phyloP scores from a whole-genome alignment of 768 basidiomycete species.

The Agaricus blazei region DNA sequence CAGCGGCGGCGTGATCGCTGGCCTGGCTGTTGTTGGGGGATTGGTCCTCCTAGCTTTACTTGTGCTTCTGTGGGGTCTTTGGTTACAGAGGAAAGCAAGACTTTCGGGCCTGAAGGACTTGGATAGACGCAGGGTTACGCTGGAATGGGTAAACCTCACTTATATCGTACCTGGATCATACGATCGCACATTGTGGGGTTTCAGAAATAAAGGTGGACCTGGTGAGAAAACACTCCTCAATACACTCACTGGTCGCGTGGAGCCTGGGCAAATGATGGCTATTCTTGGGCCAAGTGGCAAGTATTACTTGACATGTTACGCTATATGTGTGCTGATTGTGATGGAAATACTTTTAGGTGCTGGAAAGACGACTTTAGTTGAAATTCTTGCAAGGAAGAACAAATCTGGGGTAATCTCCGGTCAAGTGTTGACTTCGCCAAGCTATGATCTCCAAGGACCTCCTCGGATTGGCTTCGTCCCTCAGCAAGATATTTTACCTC shows the following conservation, averaged over 20 bases:
- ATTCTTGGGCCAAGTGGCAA: constrained; percentile 85
- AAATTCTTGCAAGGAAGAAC: constrained; percentile 79
- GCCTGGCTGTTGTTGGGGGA: constrained; percentile 77
- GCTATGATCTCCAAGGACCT: constrained; percentile 15
- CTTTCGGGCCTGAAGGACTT: constrained; percentile 31
- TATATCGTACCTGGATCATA: constrained; percentile 48
- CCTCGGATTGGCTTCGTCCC: constrained; percentile 83
- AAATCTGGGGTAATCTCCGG: constrained; percentile 74
- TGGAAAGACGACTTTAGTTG: constrained; percentile 89
- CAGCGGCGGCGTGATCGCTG: constrained; percentile 83
- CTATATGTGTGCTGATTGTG: not conserved
- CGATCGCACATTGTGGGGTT: constrained; percentile 10
- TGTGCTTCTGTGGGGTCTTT: constrained; percentile 58
- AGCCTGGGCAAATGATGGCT: constrained; percentile 84
- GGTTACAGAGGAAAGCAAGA: constrained; percentile 59
- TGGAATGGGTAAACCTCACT: constrained; percentile 65
- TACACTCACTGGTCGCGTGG: constrained; percentile 61
- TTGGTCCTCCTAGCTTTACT: constrained; percentile 53
- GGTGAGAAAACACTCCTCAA: constrained; percentile 68
- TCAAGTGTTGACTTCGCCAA: constrained; percentile 48
- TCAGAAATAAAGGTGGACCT: constrained; percentile 15
- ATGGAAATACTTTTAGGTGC: constrained; percentile 41
- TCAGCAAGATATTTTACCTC: constrained; percentile 79
- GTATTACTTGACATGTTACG: constrained; percentile 12
- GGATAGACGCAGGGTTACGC: constrained; percentile 47